Evolutionary conservation across 345 rosid genomes (phyloP).

Genomic region (Pugionium cornutum): DNA sequence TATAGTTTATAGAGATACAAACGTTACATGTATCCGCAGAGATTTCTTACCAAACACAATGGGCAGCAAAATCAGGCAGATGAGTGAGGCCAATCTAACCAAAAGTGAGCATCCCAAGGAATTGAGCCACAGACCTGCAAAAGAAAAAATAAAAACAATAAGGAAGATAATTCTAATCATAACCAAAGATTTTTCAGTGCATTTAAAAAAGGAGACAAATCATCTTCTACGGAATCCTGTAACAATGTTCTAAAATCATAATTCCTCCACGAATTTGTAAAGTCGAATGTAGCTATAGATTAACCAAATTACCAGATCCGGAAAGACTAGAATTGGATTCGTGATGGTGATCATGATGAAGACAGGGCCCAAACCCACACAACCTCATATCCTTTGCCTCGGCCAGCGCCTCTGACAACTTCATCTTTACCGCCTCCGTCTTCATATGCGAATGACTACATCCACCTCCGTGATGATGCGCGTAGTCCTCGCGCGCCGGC

Average conservation of each 20-base stretch:
- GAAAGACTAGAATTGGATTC: conserved; percentile 46
- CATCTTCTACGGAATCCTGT: neutral
- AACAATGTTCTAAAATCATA: neutral
- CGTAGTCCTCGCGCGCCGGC: conserved; percentile 47
- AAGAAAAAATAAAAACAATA: neutral
- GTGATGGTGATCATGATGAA: conserved; percentile 41
- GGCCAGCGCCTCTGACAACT: conserved; percentile 88
- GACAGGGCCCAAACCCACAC: conserved; percentile 68
- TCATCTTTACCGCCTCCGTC: conserved; percentile 33
- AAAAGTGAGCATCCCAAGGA: conserved; percentile 97
- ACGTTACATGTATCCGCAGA: neutral
- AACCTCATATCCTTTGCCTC: conserved; percentile 91
- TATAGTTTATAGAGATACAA: conserved; percentile 8
- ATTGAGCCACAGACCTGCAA: conserved; percentile 68
- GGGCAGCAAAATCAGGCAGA: conserved; percentile 84
- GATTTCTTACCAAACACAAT: conserved; percentile 62
- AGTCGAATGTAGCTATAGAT: neutral
- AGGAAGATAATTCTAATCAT: neutral
- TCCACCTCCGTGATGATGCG: conserved; percentile 44
- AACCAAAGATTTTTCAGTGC: neutral
- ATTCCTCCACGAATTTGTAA: neutral
- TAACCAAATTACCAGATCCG: conserved; percentile 52
- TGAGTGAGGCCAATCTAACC: conserved; percentile 96
- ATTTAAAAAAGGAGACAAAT: neutral
- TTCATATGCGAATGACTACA: conserved; percentile 51